Evolutionary conservation across 495 filamentous ascomycete species (phyloP).

Genomic region (Tuber brumale): DNA sequence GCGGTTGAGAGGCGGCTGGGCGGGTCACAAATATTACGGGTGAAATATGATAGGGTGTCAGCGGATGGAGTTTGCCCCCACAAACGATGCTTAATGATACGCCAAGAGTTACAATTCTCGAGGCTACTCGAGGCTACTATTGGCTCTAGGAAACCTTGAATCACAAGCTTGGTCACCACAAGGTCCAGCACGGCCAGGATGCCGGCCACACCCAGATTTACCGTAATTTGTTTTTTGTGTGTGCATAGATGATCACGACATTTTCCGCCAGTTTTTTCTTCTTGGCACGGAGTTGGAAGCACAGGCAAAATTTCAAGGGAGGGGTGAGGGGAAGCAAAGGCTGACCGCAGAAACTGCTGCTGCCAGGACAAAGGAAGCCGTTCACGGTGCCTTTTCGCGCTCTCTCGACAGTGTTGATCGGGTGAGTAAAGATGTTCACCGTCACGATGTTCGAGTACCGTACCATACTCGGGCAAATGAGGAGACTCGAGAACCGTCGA

Average conservation of each 20-base stretch:
- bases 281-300: neutral
- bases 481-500: conserved; percentile 20
- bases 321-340: neutral
- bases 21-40: neutral
- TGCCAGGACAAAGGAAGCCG: neutral
- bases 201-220: neutral
- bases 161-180: neutral
- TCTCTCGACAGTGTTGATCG: neutral
- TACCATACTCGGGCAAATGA: conserved; percentile 5
- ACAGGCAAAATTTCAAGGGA: neutral
- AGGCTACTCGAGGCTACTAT: neutral
- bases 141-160: neutral
- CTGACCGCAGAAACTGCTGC: neutral
- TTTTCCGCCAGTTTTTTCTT: neutral
- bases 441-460: neutral
- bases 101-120: neutral
- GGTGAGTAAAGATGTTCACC: neutral
- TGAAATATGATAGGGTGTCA: neutral
- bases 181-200: neutral
- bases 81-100: neutral
- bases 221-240: neutral
- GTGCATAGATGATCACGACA: neutral
- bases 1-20: neutral
- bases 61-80: neutral
- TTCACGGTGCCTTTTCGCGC: conserved; percentile 13